Evolutionary conservation across 1,139 yeast species (phyloP).

Genomic region (Maudiozyma humilis): DNA sequence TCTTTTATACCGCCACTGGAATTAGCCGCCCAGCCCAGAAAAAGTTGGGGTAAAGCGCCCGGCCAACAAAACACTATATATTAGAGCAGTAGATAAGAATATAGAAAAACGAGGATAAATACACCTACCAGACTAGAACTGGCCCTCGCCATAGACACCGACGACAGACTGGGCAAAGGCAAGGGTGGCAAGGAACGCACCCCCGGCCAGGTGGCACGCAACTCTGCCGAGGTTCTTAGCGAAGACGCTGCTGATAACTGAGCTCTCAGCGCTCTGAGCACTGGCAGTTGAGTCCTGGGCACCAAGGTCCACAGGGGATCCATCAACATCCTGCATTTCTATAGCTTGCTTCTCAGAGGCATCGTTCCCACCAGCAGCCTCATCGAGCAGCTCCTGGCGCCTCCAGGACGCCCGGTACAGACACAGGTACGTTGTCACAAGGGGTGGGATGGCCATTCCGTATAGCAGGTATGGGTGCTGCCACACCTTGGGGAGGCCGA

Average conservation of each 20-base stretch:
- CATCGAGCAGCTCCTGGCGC: background rate
- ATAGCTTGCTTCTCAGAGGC: slow-evolving; percentile 5
- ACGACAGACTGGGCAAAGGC: slow-evolving; percentile 27
- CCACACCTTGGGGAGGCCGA: slow-evolving; percentile 26
- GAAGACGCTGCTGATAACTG: too few species aligned
- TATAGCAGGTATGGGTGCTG: slow-evolving; percentile 33
- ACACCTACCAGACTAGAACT: slow-evolving; percentile 7
- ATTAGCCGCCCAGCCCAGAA: too few species aligned
- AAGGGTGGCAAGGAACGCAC: slow-evolving; percentile 16
- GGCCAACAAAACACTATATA: too few species aligned
- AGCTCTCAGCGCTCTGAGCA: slow-evolving; percentile 1
- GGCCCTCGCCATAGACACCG: slow-evolving; percentile 30
- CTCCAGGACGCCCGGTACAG: slow-evolving; percentile 7
- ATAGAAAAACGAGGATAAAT: background rate
- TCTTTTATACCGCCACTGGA: too few species aligned
- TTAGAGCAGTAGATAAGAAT: too few species aligned
- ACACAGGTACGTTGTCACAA: slow-evolving; percentile 18
- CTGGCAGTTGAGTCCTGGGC: slow-evolving; percentile 4
- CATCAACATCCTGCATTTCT: slow-evolving; percentile 15
- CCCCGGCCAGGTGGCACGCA: slow-evolving; percentile 16
- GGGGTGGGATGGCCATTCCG: slow-evolving; percentile 31
- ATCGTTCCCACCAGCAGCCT: background rate
- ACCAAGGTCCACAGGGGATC: slow-evolving; percentile 28
- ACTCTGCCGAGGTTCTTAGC: slow-evolving; percentile 10
- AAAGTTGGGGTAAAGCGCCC: too few species aligned